Evolutionary conservation across 192 early-diverging fungal species (phyloP), one percentile per base, ranked within the genome.

Genomic region (Cetraspora pellucida): DNA sequence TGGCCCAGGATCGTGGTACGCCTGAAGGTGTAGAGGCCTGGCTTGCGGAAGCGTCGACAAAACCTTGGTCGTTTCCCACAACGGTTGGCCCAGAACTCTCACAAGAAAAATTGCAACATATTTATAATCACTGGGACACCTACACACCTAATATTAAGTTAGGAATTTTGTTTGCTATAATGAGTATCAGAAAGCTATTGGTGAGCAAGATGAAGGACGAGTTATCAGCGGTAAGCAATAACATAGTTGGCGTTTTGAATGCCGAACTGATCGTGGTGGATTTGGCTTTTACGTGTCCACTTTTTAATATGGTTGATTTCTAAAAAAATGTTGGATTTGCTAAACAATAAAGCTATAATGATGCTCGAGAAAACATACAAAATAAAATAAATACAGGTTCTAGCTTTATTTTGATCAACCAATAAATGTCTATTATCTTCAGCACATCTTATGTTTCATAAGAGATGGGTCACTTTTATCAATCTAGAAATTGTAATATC

Each of bases 151-250:
- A 74, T 21, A 60, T 43, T 25, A 74, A 74, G 31, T 11, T 74
- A 21, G 72, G 31, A 27, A 17, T 74, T 3, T 60, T 74, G n/a
- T 43, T 74, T 74, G 28, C 57, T 45, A 25, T 74, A 60, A n/a
- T 74, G 17, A 37, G 72, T 43, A 74, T 74, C 28, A 74, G 47
- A 47, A 60, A 45, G 23, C 13, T 58, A 7, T 43, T 23, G 14
- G 16, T 74, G 30, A 25, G 3, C 16, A 37, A 8, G 16, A 45
- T 72, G 30, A 52, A 31, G 37, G 31, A 44, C n/a, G 30, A 55
- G 16, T 10, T 52, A 28, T 19, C 50, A 58, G 70, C 21, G 30
- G 49, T 52, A 72, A 44, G 45, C 23, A 31, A 23, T 21, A 10
- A 17, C 10, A 10, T 8, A 30, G 8, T 27, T 45, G 7, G 19